A percentile compares a stretch with the other conserved stretches of the same genome.
These are phyloP conservation scores for Pyricularia pennisetigena DNA, from an alignment of 2,329 filamentous ascomycete species.

Conservation along the genomic window DNA sequence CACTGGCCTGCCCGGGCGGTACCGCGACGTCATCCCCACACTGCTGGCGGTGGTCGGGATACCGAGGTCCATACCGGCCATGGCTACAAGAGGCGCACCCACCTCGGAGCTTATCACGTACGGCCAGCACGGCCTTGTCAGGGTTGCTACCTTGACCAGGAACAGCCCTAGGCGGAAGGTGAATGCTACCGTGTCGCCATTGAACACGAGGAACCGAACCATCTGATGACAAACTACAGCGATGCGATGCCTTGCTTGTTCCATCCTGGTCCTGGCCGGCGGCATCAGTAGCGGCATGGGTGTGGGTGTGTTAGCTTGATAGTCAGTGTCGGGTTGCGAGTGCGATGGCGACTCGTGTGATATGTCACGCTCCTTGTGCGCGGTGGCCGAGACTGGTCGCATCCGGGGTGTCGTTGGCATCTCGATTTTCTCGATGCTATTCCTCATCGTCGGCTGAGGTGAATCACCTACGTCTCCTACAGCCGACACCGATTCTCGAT, in stretches of 20 bases:
- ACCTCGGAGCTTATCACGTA: conserved; percentile 56
- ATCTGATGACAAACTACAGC: conserved; percentile 26
- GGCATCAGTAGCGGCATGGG: conserved; percentile 38
- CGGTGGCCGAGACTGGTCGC: conserved; percentile 9
- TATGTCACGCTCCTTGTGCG: neutral
- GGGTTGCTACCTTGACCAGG: conserved; percentile 53
- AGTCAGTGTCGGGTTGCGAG: neutral
- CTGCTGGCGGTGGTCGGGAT: conserved; percentile 17
- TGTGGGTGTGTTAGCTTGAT: conserved; percentile 7
- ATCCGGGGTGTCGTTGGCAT: conserved; percentile 18
- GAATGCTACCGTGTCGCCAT: conserved; percentile 22
- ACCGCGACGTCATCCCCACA: neutral
- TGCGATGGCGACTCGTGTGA: neutral
- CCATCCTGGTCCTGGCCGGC: conserved; percentile 29
- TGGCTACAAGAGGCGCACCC: conserved; percentile 54
- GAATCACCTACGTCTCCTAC: conserved; percentile 7
- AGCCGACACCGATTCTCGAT: neutral
- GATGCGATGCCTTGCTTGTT: conserved; percentile 22
- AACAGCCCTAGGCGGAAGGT: conserved; percentile 52
- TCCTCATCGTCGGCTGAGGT: conserved; percentile 17
- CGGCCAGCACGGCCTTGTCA: conserved; percentile 62
- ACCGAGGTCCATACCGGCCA: conserved; percentile 60
- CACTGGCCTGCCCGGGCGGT: neutral
- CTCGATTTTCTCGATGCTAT: conserved; percentile 21
- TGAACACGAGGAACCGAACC: conserved; percentile 18